Evolutionary conservation across 176 grass and related monocot genomes (phyloP), one percentile per base, ranked within the genome.

Genomic region (Triticum dicoccoides): DNA sequence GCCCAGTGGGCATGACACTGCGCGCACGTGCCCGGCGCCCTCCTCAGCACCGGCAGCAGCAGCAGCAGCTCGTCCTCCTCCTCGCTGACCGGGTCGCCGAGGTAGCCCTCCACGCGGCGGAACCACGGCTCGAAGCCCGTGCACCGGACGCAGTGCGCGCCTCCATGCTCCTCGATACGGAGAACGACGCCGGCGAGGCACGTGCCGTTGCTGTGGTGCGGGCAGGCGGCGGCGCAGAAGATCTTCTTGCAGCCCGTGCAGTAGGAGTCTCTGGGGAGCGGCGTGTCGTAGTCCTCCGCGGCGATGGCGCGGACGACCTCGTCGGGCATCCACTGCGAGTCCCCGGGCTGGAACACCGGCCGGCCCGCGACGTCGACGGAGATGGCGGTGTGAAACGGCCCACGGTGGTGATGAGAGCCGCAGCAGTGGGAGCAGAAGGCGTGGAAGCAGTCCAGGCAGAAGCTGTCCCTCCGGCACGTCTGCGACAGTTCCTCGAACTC

Each of bases 371-470:
- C 80, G 65, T 34, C 37, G 9, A 68, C 65, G 44, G 64, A 30
- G 80, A 82, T 25, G 80, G 23, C 80, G 45, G 11, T 0, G 80
- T 68, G 29, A 14, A 2, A 3, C 38, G 2, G 17, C 2, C 6
- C 5, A 12, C 2, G 10, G 3, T 1, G 12, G 29, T 69, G 80
- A 49, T 54, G 44, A 8, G 17, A n/a, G 47, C 4, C 47, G 80
- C 80, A 82, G 29, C 80, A 82, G 30, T 82, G 80, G 30, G 45
- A 69, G 65, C 80, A 68, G 59, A 80, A 80, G 35, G 77, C 77
- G 18, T 18, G n/a, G 7, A 64, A 0, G 58, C 77, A 80, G 4
- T 3, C 8, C 33, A 27, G 5, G 77, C n/a, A 79, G 2, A 35
- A 35, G 34, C 34, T 35, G 34, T 35, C 34, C 34, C 34, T 35